Percentiles rank a stretch among this genome's conserved stretches.
Evolutionary conservation across 345 rosid species (phyloP).

Genomic region (Carallia brachiata): DNA sequence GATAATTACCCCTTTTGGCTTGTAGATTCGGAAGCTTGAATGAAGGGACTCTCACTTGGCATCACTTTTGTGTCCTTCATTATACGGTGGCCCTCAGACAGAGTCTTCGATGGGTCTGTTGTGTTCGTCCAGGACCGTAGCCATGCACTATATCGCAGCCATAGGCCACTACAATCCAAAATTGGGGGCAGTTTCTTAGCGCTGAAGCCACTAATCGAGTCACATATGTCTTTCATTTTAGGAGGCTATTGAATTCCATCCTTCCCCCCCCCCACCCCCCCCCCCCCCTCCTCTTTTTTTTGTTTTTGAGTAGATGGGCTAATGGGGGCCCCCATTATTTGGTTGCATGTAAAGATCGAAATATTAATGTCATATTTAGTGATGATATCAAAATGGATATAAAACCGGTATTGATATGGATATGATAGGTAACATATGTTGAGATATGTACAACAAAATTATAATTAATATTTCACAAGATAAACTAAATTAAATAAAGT

Average conservation of each 20-base stretch:
- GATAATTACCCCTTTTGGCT: background rate
- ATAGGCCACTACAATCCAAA: constrained; percentile 10
- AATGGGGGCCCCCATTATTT: background rate
- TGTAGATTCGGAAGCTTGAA: background rate
- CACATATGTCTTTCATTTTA: background rate
- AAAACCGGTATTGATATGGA: constrained; percentile 1
- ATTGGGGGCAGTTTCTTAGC: background rate
- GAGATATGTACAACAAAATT: too few species aligned
- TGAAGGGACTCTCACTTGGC: too few species aligned
- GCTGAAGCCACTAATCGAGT: constrained; percentile 1
- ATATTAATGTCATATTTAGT: constrained; percentile 4
- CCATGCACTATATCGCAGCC: background rate
- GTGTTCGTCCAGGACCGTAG: constrained; percentile 17
- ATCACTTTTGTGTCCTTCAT: background rate
- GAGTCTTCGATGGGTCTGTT: background rate
- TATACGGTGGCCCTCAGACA: constrained; percentile 22
- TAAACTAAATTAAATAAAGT: background rate
- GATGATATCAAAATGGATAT: background rate
- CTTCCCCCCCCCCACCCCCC: too few species aligned
- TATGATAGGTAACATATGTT: background rate
- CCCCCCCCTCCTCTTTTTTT: background rate
- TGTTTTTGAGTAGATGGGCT: too few species aligned
- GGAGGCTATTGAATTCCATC: too few species aligned
- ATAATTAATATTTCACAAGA: too few species aligned
- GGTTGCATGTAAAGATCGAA: background rate